Percentiles rank a stretch among this genome's conserved stretches.
phyloP scores from a whole-genome alignment of 441 rosid genomes.

The Erodium chrysanthum region DNA sequence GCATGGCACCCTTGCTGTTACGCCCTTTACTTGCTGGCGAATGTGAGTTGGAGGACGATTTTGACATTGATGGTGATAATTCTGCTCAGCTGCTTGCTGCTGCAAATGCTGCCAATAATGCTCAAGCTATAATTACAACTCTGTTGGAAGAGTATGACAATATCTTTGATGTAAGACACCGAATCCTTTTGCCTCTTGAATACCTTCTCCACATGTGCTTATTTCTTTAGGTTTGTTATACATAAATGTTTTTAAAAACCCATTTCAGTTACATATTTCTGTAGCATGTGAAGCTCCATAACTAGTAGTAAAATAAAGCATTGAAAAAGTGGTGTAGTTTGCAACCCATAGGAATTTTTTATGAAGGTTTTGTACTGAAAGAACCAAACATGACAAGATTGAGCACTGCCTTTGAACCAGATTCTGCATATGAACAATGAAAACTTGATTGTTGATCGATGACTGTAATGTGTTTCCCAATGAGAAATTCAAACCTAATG shows the following conservation, averaged over 20 bases:
- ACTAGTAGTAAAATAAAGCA: not conserved
- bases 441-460: no score
- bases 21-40: constrained; percentile 92
- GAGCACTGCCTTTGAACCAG: no score
- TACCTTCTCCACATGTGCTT: not conserved
- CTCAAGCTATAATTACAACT: constrained; percentile 79
- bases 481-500: no score
- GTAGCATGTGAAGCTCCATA: not conserved
- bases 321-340: not conserved
- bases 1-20: constrained; percentile 97
- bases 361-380: no score
- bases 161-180: constrained; percentile 72
- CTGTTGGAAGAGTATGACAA: constrained; percentile 86
- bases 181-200: constrained; percentile 4
- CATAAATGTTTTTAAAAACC: constrained; percentile 3
- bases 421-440: no score
- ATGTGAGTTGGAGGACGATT: constrained; percentile 90
- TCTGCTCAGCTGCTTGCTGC: constrained; percentile 99
- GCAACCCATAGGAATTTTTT: no score
- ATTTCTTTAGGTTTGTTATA: constrained; percentile 11
- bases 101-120: constrained; percentile 96
- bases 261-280: not conserved
- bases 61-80: constrained; percentile 71
- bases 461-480: no score
- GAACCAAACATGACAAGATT: no score